Conservation (phyloP, 805 yeast genomes). For the Ogataea chonburiensis region DNA sequence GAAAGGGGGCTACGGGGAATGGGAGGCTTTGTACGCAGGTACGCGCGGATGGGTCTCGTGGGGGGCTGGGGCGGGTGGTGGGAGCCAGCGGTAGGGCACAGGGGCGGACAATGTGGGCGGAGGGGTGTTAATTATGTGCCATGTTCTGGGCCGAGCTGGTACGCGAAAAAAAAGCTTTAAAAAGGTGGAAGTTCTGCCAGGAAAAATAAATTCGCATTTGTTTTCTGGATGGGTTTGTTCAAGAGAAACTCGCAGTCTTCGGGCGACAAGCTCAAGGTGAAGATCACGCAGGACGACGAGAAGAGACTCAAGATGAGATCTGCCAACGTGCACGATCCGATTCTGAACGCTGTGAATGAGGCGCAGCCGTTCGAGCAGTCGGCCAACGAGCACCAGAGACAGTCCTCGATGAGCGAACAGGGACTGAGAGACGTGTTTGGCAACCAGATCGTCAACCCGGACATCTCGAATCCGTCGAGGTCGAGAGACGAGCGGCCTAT, state of each 20-base stretch:
- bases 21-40: too few species aligned
- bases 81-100: too few species aligned
- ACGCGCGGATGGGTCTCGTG: too few species aligned
- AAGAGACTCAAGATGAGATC: conserved; percentile 61
- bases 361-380: conserved; percentile 88
- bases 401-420: conserved; percentile 35
- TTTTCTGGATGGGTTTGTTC: conserved; percentile 43
- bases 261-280: conserved; percentile 31
- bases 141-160: not conserved
- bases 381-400: conserved; percentile 38
- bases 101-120: conserved; percentile 1
- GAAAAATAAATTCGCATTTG: not conserved
- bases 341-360: conserved; percentile 88
- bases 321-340: conserved; percentile 82
- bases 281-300: conserved; percentile 50
- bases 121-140: too few species aligned
- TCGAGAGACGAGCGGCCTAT: conserved; percentile 93
- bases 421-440: conserved; percentile 85
- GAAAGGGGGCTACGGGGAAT: too few species aligned
- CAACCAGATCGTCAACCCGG: conserved; percentile 71
- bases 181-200: conserved; percentile 2
- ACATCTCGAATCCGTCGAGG: conserved; percentile 90
- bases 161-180: not conserved
- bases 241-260: conserved; percentile 37
- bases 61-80: too few species aligned